phyloP scores from a whole-genome alignment of 108 stramenopile genomes.

The Nitzschia putrida region DNA sequence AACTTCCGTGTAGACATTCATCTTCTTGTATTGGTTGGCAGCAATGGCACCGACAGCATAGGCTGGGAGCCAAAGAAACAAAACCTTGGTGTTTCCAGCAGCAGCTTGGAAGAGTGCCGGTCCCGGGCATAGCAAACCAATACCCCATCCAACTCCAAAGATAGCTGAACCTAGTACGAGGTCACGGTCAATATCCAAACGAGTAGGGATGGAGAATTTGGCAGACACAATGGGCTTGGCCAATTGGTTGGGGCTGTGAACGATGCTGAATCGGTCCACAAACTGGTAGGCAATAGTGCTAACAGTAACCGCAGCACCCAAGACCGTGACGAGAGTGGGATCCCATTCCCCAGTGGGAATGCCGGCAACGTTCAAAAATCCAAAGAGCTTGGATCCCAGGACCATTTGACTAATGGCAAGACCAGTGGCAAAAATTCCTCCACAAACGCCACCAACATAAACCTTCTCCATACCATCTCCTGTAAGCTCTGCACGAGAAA shows the following conservation, averaged over 20 bases:
- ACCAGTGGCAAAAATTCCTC: slow-evolving; percentile 51
- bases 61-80: slow-evolving; percentile 42
- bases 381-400: slow-evolving; percentile 54
- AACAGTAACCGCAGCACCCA: slow-evolving; percentile 70
- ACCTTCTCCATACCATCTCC: neutral
- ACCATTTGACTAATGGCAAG: slow-evolving; percentile 70
- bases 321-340: slow-evolving; percentile 73
- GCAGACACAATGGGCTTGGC: neutral
- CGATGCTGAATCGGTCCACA: slow-evolving; percentile 12
- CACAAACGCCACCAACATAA: slow-evolving; percentile 33
- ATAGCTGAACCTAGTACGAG: slow-evolving; percentile 39
- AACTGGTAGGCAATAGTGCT: slow-evolving; percentile 64
- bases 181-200: slow-evolving; percentile 38
- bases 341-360: slow-evolving; percentile 64
- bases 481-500: neutral
- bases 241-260: neutral
- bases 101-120: slow-evolving; percentile 47
- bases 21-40: slow-evolving; percentile 1
- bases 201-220: slow-evolving; percentile 44
- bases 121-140: slow-evolving; percentile 56
- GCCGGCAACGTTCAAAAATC: slow-evolving; percentile 62
- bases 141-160: slow-evolving; percentile 63
- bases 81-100: slow-evolving; percentile 25
- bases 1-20: no score
- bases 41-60: slow-evolving; percentile 26